Base-by-base conservation (phyloP, 176 grass and related monocot genomes). In the Oryza longistaminata region DNA sequence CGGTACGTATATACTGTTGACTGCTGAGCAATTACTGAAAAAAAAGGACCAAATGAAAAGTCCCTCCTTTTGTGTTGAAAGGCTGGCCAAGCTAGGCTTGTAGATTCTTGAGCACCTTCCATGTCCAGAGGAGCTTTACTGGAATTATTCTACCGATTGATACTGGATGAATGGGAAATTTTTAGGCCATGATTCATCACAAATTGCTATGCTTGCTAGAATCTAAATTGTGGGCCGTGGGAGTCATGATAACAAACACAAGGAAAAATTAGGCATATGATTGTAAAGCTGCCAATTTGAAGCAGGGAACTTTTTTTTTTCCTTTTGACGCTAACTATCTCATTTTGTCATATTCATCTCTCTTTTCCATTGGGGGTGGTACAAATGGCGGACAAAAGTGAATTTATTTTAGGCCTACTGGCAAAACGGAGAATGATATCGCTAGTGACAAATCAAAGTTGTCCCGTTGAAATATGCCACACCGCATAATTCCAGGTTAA, bases 91-190 rank as follows among this genome's bases (percentile, higher is more conserved):
- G 27, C 74, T 86, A 78, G 73, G 34, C 35, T 26, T 2, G 34
- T 82, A 90, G 79, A 86, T 78, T 72, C 73, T 82, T 45, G 83
- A 86, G 78, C 58, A 43, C 77, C 34, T 86, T 75, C 78, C 31
- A 67, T 60, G 26, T 21, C 24, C 10, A 4, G 31, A 66, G n/a
- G 13, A 53, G 46, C 70, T 81, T 71, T 44, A 15, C 64, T 14
- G 5, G 10, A 66, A 31, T 65, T 43, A 27, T 45, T 66, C 31
- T 50, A 5, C 64, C n/a, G 50, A 65, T 66, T 44, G 12, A 50
- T 29, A 14, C 9, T 34, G 2, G 58, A 40, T 65, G 82, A 82
- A 67, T 73, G 62, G 17, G 72, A 58, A 58, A 80, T 74, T 9
- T 53, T 88, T 64, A 42, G 78, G 66, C 14, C 67, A 73, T 88